Evolutionary conservation across 441 rosid species (phyloP).

Genomic region (Corymbia citriodora): DNA sequence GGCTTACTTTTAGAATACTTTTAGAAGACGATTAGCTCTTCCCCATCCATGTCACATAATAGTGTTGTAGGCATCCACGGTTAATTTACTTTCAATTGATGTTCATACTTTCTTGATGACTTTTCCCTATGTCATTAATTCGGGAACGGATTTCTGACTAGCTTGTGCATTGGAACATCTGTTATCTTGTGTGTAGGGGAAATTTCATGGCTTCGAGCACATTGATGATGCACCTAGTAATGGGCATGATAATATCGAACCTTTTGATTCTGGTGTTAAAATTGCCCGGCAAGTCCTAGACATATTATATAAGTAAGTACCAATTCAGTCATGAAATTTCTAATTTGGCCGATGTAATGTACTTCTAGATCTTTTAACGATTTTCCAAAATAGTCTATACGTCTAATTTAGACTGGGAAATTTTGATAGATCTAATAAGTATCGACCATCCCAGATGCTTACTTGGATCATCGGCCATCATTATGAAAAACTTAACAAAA

Average conservation of each 20-base stretch:
- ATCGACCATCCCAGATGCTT: fast-evolving
- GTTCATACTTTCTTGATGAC: neutral
- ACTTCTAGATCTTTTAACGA: neutral
- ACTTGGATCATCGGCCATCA: neutral
- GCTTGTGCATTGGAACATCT: neutral
- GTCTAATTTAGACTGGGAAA: fast-evolving
- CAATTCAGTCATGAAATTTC: fast-evolving
- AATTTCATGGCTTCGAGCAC: neutral
- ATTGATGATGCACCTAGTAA: neutral
- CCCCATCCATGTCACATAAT: neutral
- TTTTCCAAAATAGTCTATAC: fast-evolving
- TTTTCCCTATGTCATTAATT: neutral
- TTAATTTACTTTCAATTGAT: neutral
- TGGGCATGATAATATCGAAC: neutral
- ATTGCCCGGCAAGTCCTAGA: neutral
- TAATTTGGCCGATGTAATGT: neutral
- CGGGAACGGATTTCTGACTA: neutral
- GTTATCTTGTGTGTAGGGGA: neutral
- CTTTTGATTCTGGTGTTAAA: neutral
- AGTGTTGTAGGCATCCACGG: neutral
- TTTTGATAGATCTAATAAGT: neutral
- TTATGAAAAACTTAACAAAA: neutral
- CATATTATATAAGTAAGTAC: fast-evolving
- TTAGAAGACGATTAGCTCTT: neutral
- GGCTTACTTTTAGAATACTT: neutral